These are phyloP conservation scores for Sherardia arvensis DNA, from an alignment of 257 asterid genomes.

Conservation along the genomic window DNA sequence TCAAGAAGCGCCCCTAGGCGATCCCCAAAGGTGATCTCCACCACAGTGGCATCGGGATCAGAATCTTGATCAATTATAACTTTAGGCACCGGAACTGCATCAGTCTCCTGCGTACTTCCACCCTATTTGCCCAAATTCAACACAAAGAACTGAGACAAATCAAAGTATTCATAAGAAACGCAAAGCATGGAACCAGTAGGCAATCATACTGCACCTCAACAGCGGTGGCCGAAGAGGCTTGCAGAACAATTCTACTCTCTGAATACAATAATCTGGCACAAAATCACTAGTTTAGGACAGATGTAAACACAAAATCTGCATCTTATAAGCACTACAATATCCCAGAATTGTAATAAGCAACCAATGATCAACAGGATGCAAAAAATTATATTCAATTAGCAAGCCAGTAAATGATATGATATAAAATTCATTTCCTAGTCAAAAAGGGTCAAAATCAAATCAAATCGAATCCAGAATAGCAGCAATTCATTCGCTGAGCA, in stretches of 20 bases:
- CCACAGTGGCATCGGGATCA: conserved; percentile 80
- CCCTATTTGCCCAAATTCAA: conserved; percentile 38
- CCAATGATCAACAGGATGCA: not conserved
- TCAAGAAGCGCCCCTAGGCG: conserved; percentile 95
- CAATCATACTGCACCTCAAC: conserved; percentile 48
- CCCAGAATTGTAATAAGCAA: not conserved
- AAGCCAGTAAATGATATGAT: not conserved
- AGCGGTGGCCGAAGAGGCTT: conserved; percentile 52
- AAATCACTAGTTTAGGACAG: conserved; percentile 15
- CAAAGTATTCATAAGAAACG: not conserved
- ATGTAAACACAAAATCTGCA: not conserved
- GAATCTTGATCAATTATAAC: conserved; percentile 89
- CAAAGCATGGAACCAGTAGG: conserved; percentile 10
- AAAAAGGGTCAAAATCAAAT: not conserved
- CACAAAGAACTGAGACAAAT: conserved; percentile 4
- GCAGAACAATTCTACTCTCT: conserved; percentile 33
- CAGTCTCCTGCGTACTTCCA: conserved; percentile 51
- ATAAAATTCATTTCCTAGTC: not conserved
- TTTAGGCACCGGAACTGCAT: conserved; percentile 56
- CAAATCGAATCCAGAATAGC: not conserved
- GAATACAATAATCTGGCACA: conserved; percentile 46
- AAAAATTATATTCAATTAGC: too few relatives aligned
- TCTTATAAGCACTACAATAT: not conserved
- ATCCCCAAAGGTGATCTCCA: conserved; percentile 89
- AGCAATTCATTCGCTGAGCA: not conserved